phyloP scores from a whole-genome alignment of 164 flowering plant genomes.

The Tetrastigma voinierianum region DNA sequence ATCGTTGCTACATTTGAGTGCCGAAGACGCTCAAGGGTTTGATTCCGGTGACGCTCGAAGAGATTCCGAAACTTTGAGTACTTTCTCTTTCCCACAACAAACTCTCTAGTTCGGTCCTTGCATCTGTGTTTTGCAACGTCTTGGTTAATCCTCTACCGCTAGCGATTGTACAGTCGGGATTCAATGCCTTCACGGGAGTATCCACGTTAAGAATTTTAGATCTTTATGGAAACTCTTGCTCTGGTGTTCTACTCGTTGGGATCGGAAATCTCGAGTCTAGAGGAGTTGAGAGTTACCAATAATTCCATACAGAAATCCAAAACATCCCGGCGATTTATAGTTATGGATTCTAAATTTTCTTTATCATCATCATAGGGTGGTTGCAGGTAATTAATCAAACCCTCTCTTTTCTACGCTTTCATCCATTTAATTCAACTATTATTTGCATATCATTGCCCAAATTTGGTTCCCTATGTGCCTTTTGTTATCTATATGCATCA shows the following conservation, averaged over 20 bases:
- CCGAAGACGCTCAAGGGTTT: slow-evolving; percentile 56
- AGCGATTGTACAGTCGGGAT: slow-evolving; percentile 52
- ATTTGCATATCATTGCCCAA: too few relatives aligned
- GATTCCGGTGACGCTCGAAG: slow-evolving; percentile 62
- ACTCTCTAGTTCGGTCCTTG: slow-evolving; percentile 62
- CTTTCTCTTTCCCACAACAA: slow-evolving; percentile 62
- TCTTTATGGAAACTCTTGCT: slow-evolving; percentile 47
- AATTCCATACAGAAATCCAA: slow-evolving; percentile 63
- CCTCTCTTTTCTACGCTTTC: too few relatives aligned
- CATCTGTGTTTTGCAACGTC: slow-evolving; percentile 41
- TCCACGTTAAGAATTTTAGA: slow-evolving; percentile 36
- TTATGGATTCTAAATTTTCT: too few relatives aligned
- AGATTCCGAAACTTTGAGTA: slow-evolving; percentile 54
- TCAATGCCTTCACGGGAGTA: slow-evolving; percentile 64
- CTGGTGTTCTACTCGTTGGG: slow-evolving; percentile 45
- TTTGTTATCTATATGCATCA: too few relatives aligned
- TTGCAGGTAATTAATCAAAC: too few relatives aligned
- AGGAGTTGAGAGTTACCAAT: slow-evolving; percentile 60
- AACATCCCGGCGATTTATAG: too few relatives aligned
- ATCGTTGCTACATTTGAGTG: slow-evolving; percentile 65
- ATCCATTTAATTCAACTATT: too few relatives aligned
- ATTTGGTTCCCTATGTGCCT: too few relatives aligned
- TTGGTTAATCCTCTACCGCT: slow-evolving; percentile 45
- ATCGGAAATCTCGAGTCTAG: slow-evolving; percentile 45
- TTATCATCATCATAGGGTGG: too few relatives aligned